Percentiles rank a stretch among this genome's conserved stretches.
Evolutionary conservation across 805 yeast species (phyloP).

Genomic region (Lipomyces kockii): DNA sequence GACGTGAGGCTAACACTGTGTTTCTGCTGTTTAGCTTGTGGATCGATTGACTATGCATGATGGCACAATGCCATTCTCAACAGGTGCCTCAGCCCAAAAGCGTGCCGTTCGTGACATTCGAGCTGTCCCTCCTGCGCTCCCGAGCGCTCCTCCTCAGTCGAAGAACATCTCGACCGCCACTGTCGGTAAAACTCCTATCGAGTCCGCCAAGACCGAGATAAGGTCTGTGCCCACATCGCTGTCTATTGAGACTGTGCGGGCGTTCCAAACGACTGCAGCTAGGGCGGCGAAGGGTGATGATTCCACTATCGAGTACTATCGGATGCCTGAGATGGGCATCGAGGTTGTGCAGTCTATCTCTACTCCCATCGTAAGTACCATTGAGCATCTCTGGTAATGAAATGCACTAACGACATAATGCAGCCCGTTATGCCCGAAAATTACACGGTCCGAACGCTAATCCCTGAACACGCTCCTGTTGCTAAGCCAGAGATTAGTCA

Average conservation of each 20-base stretch:
- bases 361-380: neutral
- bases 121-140: neutral
- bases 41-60: constrained; percentile 36
- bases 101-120: neutral
- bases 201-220: constrained; percentile 5
- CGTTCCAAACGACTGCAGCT: constrained; percentile 31
- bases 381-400: neutral
- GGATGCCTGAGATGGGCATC: constrained; percentile 40
- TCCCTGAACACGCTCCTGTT: constrained; percentile 39
- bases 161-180: constrained; percentile 14
- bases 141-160: constrained; percentile 6
- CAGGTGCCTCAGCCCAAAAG: constrained; percentile 7
- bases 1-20: neutral
- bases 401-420: constrained; percentile 31
- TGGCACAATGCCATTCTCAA: constrained; percentile 24
- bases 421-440: constrained; percentile 29
- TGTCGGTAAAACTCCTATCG: constrained; percentile 10
- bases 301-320: constrained; percentile 47
- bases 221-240: constrained; percentile 7
- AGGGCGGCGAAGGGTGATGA: constrained; percentile 44
- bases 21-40: constrained; percentile 25
- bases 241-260: constrained; percentile 12
- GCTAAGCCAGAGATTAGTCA: constrained; percentile 33
- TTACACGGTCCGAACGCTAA: constrained; percentile 22
- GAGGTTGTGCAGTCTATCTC: neutral